Percentiles rank a stretch among this genome's conserved stretches.
phyloP scores from a whole-genome alignment of 1,284 basidiomycete species.

The Cryptococcus deneoformans region DNA sequence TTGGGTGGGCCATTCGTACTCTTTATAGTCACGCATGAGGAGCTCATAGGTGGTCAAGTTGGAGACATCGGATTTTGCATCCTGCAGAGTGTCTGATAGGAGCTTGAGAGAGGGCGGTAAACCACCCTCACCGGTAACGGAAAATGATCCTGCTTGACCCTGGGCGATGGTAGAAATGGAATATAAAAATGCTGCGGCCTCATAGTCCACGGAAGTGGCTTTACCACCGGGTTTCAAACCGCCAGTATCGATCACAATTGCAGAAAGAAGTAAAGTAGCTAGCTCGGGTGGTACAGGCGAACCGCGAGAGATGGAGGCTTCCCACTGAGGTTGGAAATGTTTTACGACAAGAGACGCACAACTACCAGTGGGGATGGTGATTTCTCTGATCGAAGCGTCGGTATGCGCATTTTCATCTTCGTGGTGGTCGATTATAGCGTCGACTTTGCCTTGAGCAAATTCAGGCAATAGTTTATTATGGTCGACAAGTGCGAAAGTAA shows the following conservation, averaged over 20 bases:
- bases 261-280: conserved; percentile 72
- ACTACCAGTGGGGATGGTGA: conserved; percentile 64
- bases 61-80: conserved; percentile 67
- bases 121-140: neutral
- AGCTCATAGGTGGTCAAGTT: conserved; percentile 71
- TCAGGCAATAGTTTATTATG: conserved; percentile 70
- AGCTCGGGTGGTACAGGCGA: conserved; percentile 55
- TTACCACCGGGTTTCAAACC: conserved; percentile 73
- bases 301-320: conserved; percentile 19
- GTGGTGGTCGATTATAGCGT: conserved; percentile 90
- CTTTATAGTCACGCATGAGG: conserved; percentile 88
- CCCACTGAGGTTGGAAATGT: conserved; percentile 52
- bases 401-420: conserved; percentile 72
- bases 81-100: conserved; percentile 56
- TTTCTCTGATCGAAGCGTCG: conserved; percentile 62
- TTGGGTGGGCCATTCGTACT: conserved; percentile 60
- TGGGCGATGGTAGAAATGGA: conserved; percentile 33
- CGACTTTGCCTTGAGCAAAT: conserved; percentile 58
- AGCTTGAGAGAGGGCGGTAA: conserved; percentile 31
- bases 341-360: conserved; percentile 72
- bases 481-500: conserved; percentile 79
- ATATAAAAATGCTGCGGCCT: conserved; percentile 61
- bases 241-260: conserved; percentile 78
- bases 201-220: conserved; percentile 62
- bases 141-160: conserved; percentile 2